Percentiles rank a stretch among this genome's conserved stretches.
phyloP scores from a whole-genome alignment of 1,284 basidiomycete genomes.

The Naganishia cerealis region DNA sequence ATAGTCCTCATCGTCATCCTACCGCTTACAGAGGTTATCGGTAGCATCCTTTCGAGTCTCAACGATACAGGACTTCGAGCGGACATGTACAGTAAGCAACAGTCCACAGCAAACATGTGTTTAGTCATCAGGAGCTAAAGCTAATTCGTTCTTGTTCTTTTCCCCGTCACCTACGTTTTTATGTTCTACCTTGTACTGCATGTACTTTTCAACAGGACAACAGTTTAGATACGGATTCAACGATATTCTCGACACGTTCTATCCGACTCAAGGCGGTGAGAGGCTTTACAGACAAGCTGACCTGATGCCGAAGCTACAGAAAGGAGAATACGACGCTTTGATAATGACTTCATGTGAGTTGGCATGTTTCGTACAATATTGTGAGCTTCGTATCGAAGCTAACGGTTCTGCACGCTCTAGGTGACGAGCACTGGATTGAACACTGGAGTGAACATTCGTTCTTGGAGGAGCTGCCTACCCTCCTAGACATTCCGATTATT shows the following conservation, averaged over 20 bases:
- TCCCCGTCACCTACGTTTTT: not conserved
- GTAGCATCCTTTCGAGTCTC: constrained; percentile 13
- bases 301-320: not conserved
- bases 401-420: not conserved
- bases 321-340: constrained; percentile 25
- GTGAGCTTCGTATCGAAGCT: not conserved
- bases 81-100: constrained; percentile 16
- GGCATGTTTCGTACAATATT: not conserved
- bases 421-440: constrained; percentile 24
- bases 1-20: not conserved
- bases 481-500: constrained; percentile 19
- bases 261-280: constrained; percentile 2
- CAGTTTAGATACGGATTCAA: constrained; percentile 15
- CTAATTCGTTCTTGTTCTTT: not conserved
- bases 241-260: constrained; percentile 20
- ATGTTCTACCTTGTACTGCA: not conserved
- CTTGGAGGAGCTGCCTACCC: constrained; percentile 2
- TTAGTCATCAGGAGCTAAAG: not conserved
- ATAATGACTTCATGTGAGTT: constrained; percentile 27
- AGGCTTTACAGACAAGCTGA: not conserved
- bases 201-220: not conserved
- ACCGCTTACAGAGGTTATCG: constrained; percentile 7
- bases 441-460: constrained; percentile 3
- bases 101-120: not conserved
- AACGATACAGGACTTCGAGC: constrained; percentile 11